Evolutionary conservation across 192 early-diverging fungal species (phyloP), one percentile per base, ranked within the genome.

Genomic region (Coemansia sp.): DNA sequence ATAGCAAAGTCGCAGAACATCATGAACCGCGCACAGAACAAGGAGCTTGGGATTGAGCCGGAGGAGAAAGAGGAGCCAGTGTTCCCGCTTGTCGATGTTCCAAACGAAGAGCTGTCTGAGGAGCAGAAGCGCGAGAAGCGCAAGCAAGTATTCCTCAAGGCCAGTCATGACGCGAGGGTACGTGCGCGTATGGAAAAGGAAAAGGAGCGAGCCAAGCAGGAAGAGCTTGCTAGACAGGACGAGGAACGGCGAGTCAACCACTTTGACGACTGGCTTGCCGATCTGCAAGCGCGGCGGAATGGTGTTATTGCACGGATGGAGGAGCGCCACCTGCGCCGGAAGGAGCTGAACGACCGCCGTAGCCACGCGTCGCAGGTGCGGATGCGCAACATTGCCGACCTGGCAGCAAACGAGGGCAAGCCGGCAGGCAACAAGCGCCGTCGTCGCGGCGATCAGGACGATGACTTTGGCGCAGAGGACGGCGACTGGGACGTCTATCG

Each of bases 391-490:
- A 93, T 97, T 64, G 94, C 95, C 9, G 88, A 88, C 43, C 77
- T 97, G 43, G 95, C 95, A 12, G 73, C 84, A 18, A 86, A 84
- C 23, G 77, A 84, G 16, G 5, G 62, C 2, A 24, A 63, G 0
- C 35, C 69, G 6, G 35, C 43, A 9, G 24, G 60, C n/a, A 52
- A 43, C 38, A 82, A 76, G 66, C 77, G 84, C 8, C 84, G 84
- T 21, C 69, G 80, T 34, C 73, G 80, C 11, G 77, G 77, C 23
- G 81, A 76, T 21, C 67, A 75, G 24, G 94, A 95, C 74, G 95
- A 97, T 63, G 92, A 89, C 5, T 97, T 97, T 85, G 95, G 95
- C n/a, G 90, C 89, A 6, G 92, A 95, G 64, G 94, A 95, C 71
- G 91, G 89, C 10, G 94, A 96, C 76, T 97, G 95, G 95, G 87